Base-by-base conservation (phyloP, 78 protist genomes). In the Bigelowiella natans region DNA sequence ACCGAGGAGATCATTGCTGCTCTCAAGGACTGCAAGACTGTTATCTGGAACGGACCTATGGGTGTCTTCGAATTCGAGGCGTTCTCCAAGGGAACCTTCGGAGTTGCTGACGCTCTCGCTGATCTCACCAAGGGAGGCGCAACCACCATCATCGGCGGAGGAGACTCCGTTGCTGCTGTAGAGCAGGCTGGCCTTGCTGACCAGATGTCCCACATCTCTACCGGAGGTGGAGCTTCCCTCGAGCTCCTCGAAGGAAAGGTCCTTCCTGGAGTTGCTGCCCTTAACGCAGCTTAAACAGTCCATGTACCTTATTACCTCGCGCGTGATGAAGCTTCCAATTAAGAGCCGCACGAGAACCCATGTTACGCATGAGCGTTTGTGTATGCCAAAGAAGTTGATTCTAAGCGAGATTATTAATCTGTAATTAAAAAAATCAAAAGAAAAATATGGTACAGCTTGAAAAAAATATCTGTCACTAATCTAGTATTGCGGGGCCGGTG, bases 141-240 rank as follows among this genome's bases (percentile, higher is more conserved):
- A 82, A 89, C 88, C 73, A 90, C 97, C 88, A 95, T 98, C 90
- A 95, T 98, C 90, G 98, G 98, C 0, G 99, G 99, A 38, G 99
- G 99, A 2, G 99, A 99, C 95, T 95, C 99, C 0, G 99, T 97
- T 30, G 95, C 99, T 0, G 94, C 96, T 88, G 96, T 95, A 2
- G 94, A 91, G 91, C 93, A 94, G 91, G 36, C 36, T 11, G 3
- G 3, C 39, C 88, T 95, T 28, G 96, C 88, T 37, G 96, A 96
- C 88, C 92, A 96, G 92, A 82, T 92, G 90, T 39, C 88, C 73
- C 92, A 89, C 92, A 82, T 89, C 90, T 90, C 93, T 83, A 92
- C 94, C 31, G 94, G 99, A 18, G 99, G 99, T 38, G 99, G 99
- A 39, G 99, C 99, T 26, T 94, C 97, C 18, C 96, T 99, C 37